Base-by-base conservation (phyloP, 257 asterid species). In the Knoxia roxburghii region DNA sequence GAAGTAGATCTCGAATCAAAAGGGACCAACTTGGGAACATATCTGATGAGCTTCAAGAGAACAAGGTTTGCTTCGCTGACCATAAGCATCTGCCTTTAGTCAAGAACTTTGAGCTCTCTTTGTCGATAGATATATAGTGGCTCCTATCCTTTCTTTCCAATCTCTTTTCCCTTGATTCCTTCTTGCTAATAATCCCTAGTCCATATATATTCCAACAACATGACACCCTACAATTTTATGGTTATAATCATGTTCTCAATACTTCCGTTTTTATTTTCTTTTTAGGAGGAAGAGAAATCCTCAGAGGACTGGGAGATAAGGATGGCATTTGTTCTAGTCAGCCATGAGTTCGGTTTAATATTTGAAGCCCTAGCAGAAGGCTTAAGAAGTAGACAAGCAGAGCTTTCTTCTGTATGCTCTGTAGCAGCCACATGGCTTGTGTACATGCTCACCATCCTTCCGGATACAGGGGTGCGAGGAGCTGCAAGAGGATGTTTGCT, bases 301-400 rank as follows among this genome's bases (percentile, higher is more conserved):
- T 86, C 81, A 39, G 85, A 79, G 72, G 83, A 80, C 63, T 90
- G 97, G 95, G 97, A 90, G 74, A 83, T 77, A 65, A 86, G 79
- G 77, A 84, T 85, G 81, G 88, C 91, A 0, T 86, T 77, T 71
- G 78, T 75, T 55, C 80, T 90, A 9, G 93, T 88, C 58, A 85
- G 88, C 88, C 92, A 90, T 78, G 97, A 90, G 68, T 90, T 88
- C 32, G 97, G 96, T 3, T 67, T 90, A 37, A 64, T 90, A 24
- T 88, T 88, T 73, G 97, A 86, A 77, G 96, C 87, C 70, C 77
- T 90, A 50, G 92, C 91, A 27, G 88, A 85, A 74, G 93, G 97
- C 15, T 61, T 88, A 57, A 80, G 81, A 30, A 82, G 93, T 46
- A 78, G 69, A 61, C 50, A 70, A 35, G 79, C 80, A 75, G 93